phyloP scores from a whole-genome alignment of 441 rosid species.

The Arabidopsis hybrid region DNA sequence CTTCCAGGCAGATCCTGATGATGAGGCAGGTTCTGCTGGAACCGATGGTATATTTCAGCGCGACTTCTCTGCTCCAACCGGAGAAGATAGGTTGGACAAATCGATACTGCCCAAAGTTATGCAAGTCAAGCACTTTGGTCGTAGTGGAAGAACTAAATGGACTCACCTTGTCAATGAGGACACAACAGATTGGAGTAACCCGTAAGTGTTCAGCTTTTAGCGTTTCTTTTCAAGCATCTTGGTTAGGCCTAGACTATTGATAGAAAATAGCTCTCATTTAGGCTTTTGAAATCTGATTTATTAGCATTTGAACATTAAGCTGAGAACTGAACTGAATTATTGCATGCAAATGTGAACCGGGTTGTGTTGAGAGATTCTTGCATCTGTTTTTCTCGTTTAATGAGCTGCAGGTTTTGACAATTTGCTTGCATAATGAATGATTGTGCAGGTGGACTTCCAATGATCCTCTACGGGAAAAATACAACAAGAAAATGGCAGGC shows the following conservation, averaged over 20 bases:
- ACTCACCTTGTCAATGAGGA: slow-evolving; percentile 93
- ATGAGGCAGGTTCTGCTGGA: slow-evolving; percentile 65
- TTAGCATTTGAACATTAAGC: slow-evolving; percentile 18
- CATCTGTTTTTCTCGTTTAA: neutral
- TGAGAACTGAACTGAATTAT: slow-evolving; percentile 17
- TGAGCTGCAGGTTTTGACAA: slow-evolving; percentile 10
- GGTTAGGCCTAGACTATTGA: slow-evolving; percentile 18
- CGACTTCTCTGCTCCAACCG: slow-evolving; percentile 92
- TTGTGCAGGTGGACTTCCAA: slow-evolving; percentile 81
- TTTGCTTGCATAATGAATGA: neutral
- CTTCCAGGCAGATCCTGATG: slow-evolving; percentile 75
- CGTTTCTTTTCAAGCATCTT: slow-evolving; percentile 7
- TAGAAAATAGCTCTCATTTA: neutral
- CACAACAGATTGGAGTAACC: slow-evolving; percentile 94
- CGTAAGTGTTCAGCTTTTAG: slow-evolving; percentile 55
- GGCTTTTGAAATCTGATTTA: slow-evolving; percentile 16
- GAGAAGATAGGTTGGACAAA: slow-evolving; percentile 91
- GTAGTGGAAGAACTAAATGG: slow-evolving; percentile 96
- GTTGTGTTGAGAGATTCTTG: slow-evolving; percentile 10
- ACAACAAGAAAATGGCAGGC: slow-evolving; percentile 90
- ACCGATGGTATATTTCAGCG: slow-evolving; percentile 54
- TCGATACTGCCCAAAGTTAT: slow-evolving; percentile 86
- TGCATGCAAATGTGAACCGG: neutral
- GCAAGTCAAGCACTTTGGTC: slow-evolving; percentile 98
- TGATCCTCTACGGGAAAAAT: slow-evolving; percentile 81